These are phyloP conservation scores for Ustilago crameri DNA, from an alignment of 1,284 basidiomycete species.

Conservation along the genomic window DNA sequence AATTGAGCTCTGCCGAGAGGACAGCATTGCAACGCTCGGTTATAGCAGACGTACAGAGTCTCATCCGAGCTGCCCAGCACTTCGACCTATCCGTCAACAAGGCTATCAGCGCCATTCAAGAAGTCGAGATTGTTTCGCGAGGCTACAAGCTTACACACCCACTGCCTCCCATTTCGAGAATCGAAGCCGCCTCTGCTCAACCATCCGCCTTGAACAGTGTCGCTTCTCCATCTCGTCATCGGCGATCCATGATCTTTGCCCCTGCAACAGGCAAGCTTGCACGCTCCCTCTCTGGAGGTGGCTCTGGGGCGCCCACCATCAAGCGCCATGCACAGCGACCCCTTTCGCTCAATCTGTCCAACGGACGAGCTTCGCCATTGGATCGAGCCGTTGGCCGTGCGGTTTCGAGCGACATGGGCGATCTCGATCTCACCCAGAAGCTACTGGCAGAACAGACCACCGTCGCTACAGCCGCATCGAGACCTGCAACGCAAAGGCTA, in stretches of 20 bases:
- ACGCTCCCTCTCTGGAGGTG: slow-evolving; percentile 41
- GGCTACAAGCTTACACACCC: slow-evolving; percentile 64
- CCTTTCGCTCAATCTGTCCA: slow-evolving; percentile 30
- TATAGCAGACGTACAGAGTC: slow-evolving; percentile 11
- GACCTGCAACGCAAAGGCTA: slow-evolving; percentile 30
- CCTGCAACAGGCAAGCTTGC: slow-evolving; percentile 26
- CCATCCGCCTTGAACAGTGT: not conserved
- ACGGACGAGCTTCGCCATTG: slow-evolving; percentile 31
- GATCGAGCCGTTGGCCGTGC: slow-evolving; percentile 28
- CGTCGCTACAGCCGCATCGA: slow-evolving; percentile 4
- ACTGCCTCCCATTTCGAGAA: slow-evolving; percentile 65
- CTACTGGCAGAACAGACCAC: slow-evolving; percentile 27
- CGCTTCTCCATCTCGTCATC: slow-evolving; percentile 24
- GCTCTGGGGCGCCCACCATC: slow-evolving; percentile 27
- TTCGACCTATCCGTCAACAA: slow-evolving; percentile 59
- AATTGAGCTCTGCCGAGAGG: slow-evolving; percentile 16
- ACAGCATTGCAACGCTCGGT: slow-evolving; percentile 20
- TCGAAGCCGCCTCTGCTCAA: slow-evolving; percentile 48
- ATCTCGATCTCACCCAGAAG: slow-evolving; percentile 18
- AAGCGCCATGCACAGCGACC: slow-evolving; percentile 29
- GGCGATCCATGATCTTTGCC: slow-evolving; percentile 10
- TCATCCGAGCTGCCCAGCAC: slow-evolving; percentile 51
- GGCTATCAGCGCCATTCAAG: slow-evolving; percentile 63
- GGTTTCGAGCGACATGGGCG: slow-evolving; percentile 11
- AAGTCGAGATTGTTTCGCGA: slow-evolving; percentile 64